These are phyloP conservation scores for Suillus placidus DNA, from an alignment of 768 basidiomycete species.

Conservation along the genomic window DNA sequence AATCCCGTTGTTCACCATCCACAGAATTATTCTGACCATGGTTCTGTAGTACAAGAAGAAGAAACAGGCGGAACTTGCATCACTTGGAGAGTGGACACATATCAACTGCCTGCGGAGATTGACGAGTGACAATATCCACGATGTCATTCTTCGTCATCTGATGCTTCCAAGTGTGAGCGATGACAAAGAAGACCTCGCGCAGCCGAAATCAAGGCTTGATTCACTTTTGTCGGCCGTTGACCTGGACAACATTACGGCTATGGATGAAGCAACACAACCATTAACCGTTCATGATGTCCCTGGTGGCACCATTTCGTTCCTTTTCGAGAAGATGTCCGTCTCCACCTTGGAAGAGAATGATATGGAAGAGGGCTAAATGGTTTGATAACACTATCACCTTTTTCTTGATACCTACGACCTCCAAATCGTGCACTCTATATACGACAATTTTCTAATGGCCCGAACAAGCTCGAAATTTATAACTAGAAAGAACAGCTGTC, in stretches of 20 bases:
- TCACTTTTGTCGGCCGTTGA: conserved; percentile 48
- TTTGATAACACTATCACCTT: not conserved
- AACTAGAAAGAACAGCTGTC: not conserved
- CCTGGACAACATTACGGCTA: conserved; percentile 45
- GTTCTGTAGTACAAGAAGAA: conserved; percentile 59
- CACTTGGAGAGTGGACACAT: conserved; percentile 83
- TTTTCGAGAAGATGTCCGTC: conserved; percentile 65
- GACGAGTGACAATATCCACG: conserved; percentile 56
- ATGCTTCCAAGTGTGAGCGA: conserved; percentile 22
- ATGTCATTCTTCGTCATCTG: conserved; percentile 63
- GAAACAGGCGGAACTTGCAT: conserved; percentile 68
- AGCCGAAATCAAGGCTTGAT: conserved; percentile 31
- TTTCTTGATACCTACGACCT: conserved; percentile 3
- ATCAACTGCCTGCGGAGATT: conserved; percentile 65
- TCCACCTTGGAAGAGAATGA: conserved; percentile 19
- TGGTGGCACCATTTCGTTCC: conserved; percentile 73
- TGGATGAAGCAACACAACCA: conserved; percentile 36
- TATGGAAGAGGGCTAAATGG: not conserved
- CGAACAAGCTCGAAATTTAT: not conserved
- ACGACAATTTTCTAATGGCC: not conserved
- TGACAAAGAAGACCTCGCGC: conserved; percentile 16
- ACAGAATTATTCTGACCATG: conserved; percentile 8
- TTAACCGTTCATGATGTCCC: conserved; percentile 50
- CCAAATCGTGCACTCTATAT: not conserved
- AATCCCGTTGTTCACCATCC: conserved; percentile 2